Evolutionary conservation across 2,329 filamentous ascomycete species (phyloP).

Genomic region (Fusarium sp.): DNA sequence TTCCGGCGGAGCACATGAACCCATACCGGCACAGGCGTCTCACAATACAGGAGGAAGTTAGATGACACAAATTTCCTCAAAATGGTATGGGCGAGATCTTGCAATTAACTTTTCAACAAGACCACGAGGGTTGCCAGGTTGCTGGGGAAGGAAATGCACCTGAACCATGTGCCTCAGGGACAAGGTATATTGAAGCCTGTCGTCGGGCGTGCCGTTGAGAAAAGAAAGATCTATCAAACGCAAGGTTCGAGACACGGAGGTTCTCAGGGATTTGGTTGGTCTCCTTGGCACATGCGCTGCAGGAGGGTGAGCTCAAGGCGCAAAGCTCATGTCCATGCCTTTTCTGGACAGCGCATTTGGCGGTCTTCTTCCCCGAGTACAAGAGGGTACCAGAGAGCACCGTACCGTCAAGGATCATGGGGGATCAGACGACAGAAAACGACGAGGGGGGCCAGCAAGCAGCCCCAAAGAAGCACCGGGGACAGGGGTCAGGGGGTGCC

Average conservation of each 20-base stretch:
- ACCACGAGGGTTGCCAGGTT: neutral
- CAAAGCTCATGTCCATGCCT: neutral
- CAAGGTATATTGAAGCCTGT: neutral
- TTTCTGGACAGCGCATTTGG: neutral
- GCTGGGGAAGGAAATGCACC: neutral
- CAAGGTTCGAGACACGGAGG: neutral
- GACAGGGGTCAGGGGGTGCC: slow-evolving; percentile 27
- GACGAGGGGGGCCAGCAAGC: slow-evolving; percentile 27
- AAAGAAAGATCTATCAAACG: neutral
- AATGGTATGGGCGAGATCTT: neutral
- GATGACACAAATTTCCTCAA: neutral
- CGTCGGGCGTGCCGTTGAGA: slow-evolving; percentile 23
- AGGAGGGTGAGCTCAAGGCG: neutral
- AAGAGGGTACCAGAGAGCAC: slow-evolving; percentile 14
- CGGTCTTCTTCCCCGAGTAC: slow-evolving; percentile 11
- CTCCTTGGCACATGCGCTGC: neutral
- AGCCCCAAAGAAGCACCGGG: slow-evolving; percentile 29
- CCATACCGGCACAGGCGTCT: neutral
- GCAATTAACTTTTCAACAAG: neutral
- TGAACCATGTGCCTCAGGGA: neutral
- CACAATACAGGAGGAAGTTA: neutral
- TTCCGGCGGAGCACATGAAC: neutral
- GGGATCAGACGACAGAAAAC: slow-evolving; percentile 15
- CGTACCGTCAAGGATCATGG: slow-evolving; percentile 23
- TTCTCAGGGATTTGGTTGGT: neutral